Percentiles rank a stretch among this genome's conserved stretches.
Conservation (phyloP, 345 rosid genomes). For the Citrus sinensis region DVS_A1.0 CM039164.1:20089501-20090000, state of each 20-base stretch:
- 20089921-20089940: conserved; percentile 66
- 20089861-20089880: conserved; percentile 69
- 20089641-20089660: neutral
- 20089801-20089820: neutral
- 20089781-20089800: neutral
- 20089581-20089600: neutral
- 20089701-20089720: neutral
- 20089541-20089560: neutral
- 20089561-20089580: neutral
- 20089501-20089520: neutral
- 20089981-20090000: conserved; percentile 55
- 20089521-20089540: neutral
- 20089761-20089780: neutral
- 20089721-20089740: neutral
- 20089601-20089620: neutral
- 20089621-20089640: neutral
- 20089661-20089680: neutral
- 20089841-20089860: conserved; percentile 11
- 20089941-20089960: conserved; percentile 89
- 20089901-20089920: conserved; percentile 87
- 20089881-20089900: conserved; percentile 89
- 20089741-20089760: neutral
- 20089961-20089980: conserved; percentile 84
- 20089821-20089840: neutral
- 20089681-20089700: neutral